Evolutionary conservation across 306 rosid genomes (phyloP).

Genomic region (Pyrus pyrifolia): DNA sequence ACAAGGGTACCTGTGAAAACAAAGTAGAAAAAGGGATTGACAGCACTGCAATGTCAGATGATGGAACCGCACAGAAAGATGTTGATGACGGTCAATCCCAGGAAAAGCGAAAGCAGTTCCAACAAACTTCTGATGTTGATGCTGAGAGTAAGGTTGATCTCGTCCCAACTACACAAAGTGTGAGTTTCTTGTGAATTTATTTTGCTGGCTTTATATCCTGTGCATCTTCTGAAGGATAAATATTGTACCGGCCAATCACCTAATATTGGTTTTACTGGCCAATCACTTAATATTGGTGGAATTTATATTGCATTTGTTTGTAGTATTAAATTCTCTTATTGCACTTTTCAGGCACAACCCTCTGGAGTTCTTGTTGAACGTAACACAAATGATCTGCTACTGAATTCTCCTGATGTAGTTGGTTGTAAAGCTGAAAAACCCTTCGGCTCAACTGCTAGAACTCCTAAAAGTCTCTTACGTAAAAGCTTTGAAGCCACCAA

Average conservation of each 20-base stretch:
- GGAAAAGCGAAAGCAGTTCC: constrained; percentile 26
- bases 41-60: constrained; percentile 16
- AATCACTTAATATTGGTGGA: background rate
- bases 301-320: constrained; percentile 1
- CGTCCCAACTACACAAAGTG: constrained; percentile 30
- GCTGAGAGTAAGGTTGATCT: constrained; percentile 23
- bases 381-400: constrained; percentile 44
- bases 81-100: constrained; percentile 24
- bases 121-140: constrained; percentile 22
- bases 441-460: constrained; percentile 29
- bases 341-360: constrained; percentile 39
- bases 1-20: constrained; percentile 23
- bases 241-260: background rate
- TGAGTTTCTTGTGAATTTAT: constrained; percentile 27
- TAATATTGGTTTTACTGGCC: background rate
- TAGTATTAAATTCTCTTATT: background rate
- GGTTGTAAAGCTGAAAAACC: constrained; percentile 35
- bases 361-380: constrained; percentile 56
- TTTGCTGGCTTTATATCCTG: background rate
- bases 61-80: constrained; percentile 24
- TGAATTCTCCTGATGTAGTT: constrained; percentile 51
- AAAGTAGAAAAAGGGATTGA: constrained; percentile 25
- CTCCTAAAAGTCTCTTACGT: constrained; percentile 30
- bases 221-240: background rate
- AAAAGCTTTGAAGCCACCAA: constrained; percentile 32